Evolutionary conservation across 768 basidiomycete genomes (phyloP), one percentile per base, ranked within the genome.

Genomic region (Cantharellus cinnabarinus): DNA sequence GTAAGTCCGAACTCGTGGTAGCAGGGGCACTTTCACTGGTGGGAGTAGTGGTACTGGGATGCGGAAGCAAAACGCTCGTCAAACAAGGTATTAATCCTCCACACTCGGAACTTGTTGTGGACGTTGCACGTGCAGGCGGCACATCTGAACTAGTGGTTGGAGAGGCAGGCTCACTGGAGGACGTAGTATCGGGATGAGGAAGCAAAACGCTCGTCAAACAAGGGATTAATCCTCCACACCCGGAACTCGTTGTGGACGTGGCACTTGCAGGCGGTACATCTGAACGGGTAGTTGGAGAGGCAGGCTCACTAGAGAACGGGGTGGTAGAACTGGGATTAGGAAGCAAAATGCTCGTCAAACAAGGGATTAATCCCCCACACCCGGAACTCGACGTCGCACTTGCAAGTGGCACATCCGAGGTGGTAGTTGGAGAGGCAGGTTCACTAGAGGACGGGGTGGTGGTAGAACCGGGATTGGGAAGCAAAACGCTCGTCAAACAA

Each of bases 41-140:
- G 20, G 58, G n/a, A 50, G 60, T 50, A 41, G 55, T 57, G 4
- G 62, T 59, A 53, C 4, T 52, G 40, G 60, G 54, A n/a, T 57
- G 41, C 29, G 29, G 58, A 29, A 57, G 44, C 29, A 29, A 10
- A 48, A 10, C 44, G 57, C 5, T 50, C 50, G 42, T 54, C 50
- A 42, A 42, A 15, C 10, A 38, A 2, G 59, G 14, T 40, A 58
- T 42, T 35, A 58, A 37, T 7, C 41, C 40, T 44, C 41, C 5
- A 29, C 15, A 60, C 51, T 15, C 35, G 53, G 5, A n/a, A 39
- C 15, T 20, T 53, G 42, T 14, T 10, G 56, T 54, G 3, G 66
- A 56, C 14, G 20, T 29, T 29, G 20, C 20, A 29, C 20, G 20
- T 1, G 62, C 52, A 35, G 51, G n/a, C 5, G 61, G 42, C 44